Base-by-base conservation (phyloP, 805 yeast species). In the Priceomyces carsonii region DNA sequence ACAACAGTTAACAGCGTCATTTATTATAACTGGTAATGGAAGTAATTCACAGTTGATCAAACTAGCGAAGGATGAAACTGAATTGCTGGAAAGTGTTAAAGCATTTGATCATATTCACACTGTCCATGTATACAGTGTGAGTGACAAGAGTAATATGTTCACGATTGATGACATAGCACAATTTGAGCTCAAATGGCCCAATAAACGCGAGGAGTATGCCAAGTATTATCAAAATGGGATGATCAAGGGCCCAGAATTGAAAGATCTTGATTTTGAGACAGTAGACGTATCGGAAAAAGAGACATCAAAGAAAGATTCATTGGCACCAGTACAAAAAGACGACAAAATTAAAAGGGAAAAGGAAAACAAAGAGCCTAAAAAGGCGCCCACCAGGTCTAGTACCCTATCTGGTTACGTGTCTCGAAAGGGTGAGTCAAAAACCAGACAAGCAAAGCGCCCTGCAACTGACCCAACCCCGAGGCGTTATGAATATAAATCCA, bases 121-220 rank as follows among this genome's bases (percentile, higher is more conserved):
- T 3, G 51, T 71, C 6, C 72, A 63, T 31, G 60, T 73, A 0
- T 73, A 72, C 46, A 43, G 73, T 17, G 40, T 74, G 22, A 43
- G 29, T 12, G 16, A 15, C 21, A 39, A 35, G 28, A 36, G 32
- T 12, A n/a, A 26, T 7, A 20, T 24, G 3, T n/a, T 28, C 8
- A 25, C 39, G 13, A 18, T 35, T 8, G 35, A 29, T n/a, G 28
- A 26, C 8, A 14, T 38, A 1, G 29, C 33, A 4, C 15, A 20
- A 12, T 42, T 38, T 8, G 54, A 49, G 21, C 33, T 47, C 25
- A 43, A 42, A 16, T 44, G 42, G 28, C 44, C 48, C 2, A 23
- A 41, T 6, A 44, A 45, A 12, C 35, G 44, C 6, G 36, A 42
- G 8, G 39, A 51, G 1, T 22, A 53, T 18, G 43, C 41, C 5